These are phyloP conservation scores for Epicoccum sorghinum DNA, from an alignment of 2,329 filamentous ascomycete species.

Conservation along the genomic window DNA sequence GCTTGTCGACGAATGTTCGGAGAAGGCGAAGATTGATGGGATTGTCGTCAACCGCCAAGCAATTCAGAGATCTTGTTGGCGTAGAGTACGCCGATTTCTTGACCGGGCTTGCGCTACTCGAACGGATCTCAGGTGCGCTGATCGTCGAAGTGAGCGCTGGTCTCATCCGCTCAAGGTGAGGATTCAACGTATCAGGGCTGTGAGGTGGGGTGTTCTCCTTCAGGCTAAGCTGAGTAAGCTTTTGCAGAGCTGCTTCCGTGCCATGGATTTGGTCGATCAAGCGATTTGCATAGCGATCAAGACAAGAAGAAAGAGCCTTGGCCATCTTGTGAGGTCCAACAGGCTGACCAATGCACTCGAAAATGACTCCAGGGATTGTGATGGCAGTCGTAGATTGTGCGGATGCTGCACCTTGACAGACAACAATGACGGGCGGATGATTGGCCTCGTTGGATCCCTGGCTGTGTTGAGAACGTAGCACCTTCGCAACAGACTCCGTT, in stretches of 20 bases:
- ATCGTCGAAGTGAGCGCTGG: slow-evolving; percentile 35
- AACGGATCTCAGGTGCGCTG: slow-evolving; percentile 42
- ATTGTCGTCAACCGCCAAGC: slow-evolving; percentile 50
- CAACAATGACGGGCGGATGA: slow-evolving; percentile 39
- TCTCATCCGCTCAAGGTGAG: slow-evolving; percentile 23
- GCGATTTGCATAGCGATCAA: slow-evolving; percentile 39
- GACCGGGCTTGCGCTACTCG: slow-evolving; percentile 20
- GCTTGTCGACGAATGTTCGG: slow-evolving; percentile 44
- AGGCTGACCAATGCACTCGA: slow-evolving; percentile 46
- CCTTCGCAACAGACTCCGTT: slow-evolving; percentile 40
- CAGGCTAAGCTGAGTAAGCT: slow-evolving; percentile 32
- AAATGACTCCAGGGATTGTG: slow-evolving; percentile 42
- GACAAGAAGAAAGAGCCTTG: slow-evolving; percentile 42
- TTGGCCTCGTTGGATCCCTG: slow-evolving; percentile 23
- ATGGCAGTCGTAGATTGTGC: slow-evolving; percentile 44
- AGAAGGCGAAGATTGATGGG: slow-evolving; percentile 49
- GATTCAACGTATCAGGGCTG: slow-evolving; percentile 10
- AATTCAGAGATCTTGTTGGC: slow-evolving; percentile 31
- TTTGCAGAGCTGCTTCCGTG: slow-evolving; percentile 20
- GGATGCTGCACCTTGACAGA: slow-evolving; percentile 44
- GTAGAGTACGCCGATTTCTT: slow-evolving; percentile 27
- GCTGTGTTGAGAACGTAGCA: slow-evolving; percentile 35
- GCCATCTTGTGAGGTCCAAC: slow-evolving; percentile 48
- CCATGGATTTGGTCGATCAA: slow-evolving; percentile 17
- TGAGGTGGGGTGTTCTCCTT: slow-evolving; percentile 34